Conservation (phyloP, 371 early-diverging fungal species). For the Gilbertella persicaria region DNA sequence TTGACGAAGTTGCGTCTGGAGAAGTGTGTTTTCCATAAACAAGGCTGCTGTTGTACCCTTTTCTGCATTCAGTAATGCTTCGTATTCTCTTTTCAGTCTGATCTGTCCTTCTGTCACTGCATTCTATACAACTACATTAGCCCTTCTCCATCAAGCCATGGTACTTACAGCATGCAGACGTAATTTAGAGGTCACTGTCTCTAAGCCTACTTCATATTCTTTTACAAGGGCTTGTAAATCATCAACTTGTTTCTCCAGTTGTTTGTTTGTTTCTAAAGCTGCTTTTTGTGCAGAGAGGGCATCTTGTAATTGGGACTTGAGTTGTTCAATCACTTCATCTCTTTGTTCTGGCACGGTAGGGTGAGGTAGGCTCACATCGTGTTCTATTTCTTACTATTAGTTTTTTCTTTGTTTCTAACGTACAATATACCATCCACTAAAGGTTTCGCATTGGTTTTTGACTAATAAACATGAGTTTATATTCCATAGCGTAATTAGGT, state of each 20-base stretch:
- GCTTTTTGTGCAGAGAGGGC: slow-evolving; percentile 21
- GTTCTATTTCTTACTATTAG: not conserved
- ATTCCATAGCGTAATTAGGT: not conserved
- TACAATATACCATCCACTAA: slow-evolving; percentile 8
- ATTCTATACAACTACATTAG: slow-evolving; percentile 17
- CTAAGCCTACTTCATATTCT: slow-evolving; percentile 37
- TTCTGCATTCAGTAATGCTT: slow-evolving; percentile 48
- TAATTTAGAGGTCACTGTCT: slow-evolving; percentile 33
- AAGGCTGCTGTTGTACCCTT: slow-evolving; percentile 43
- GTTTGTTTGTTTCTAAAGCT: slow-evolving; percentile 16
- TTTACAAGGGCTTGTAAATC: slow-evolving; percentile 32
- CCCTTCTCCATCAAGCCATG: too few relatives aligned
- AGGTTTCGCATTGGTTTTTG: slow-evolving; percentile 12
- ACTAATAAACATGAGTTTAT: not conserved
- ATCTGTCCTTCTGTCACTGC: slow-evolving; percentile 37
- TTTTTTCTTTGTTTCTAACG: not conserved
- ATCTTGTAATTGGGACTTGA: slow-evolving; percentile 10
- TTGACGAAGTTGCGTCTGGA: slow-evolving; percentile 34
- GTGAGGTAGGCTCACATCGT: not conserved
- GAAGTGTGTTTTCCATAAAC: slow-evolving; percentile 42
- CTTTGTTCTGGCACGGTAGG: slow-evolving; percentile 16
- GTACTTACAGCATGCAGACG: slow-evolving; percentile 36
- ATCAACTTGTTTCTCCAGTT: slow-evolving; percentile 29
- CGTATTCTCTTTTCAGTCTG: slow-evolving; percentile 38
- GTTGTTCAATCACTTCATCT: slow-evolving; percentile 20